Evolutionary conservation across 1,284 basidiomycete genomes (phyloP).

Genomic region (Blastosporella zonata): DNA sequence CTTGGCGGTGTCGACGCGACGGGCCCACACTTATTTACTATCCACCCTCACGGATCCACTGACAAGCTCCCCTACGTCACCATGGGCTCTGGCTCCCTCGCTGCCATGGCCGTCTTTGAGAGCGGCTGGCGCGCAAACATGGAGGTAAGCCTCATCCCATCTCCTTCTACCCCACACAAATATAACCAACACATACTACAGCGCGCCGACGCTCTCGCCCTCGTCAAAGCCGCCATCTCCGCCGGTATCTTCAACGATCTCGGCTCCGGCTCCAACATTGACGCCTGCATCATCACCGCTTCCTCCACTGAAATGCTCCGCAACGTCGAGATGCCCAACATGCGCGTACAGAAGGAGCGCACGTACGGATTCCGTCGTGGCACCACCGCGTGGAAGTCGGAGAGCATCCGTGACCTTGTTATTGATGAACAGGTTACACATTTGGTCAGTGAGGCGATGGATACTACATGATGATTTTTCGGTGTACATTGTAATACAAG

Average conservation of each 20-base stretch:
- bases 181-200: constrained; percentile 30
- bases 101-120: constrained; percentile 99
- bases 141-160: constrained; percentile 56
- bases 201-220: constrained; percentile 78
- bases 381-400: constrained; percentile 85
- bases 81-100: constrained; percentile 95
- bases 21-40: constrained; percentile 94
- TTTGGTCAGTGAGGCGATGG: constrained; percentile 60
- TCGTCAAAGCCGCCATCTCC: constrained; percentile 87
- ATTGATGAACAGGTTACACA: constrained; percentile 66
- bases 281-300: constrained; percentile 92
- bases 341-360: constrained; percentile 80
- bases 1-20: constrained; percentile 95
- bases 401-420: constrained; percentile 71
- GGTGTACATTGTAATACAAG: too few relatives aligned
- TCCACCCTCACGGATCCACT: constrained; percentile 98
- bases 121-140: constrained; percentile 82
- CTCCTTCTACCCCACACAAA: not conserved
- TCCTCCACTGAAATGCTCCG: constrained; percentile 83
- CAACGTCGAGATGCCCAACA: constrained; percentile 89
- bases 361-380: constrained; percentile 84
- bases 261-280: constrained; percentile 96
- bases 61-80: constrained; percentile 99
- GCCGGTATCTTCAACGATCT: constrained; percentile 99
- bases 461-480: constrained; percentile 48